Evolutionary conservation across 106 monocot species (phyloP), one percentile per base, ranked within the genome.

Genomic region (Alisma plantagoaquatica): DNA sequence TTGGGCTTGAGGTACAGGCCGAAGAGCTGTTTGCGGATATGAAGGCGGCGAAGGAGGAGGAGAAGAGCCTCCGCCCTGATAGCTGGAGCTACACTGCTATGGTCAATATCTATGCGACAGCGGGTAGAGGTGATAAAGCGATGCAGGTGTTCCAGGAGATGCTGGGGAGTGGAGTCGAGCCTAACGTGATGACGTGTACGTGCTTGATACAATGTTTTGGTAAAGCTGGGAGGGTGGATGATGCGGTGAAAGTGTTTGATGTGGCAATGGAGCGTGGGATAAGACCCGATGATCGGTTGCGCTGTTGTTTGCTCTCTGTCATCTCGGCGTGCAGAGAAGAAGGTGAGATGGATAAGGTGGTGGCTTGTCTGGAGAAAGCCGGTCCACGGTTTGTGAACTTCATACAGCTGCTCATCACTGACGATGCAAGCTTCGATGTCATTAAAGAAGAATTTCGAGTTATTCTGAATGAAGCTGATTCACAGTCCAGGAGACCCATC

Each of bases 181-280:
- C 74, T 1, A 86, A 90, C 26, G 76, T 98, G 26, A 98, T 90
- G 83, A 57, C 81, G 27, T 82, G 68, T 66, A 98, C 89, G 7
- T 86, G 85, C 51, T 67, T 90, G 75, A 79, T 98, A 19, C 85
- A 79, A 27, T 85, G 90, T 58, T 54, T 98, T 12, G 98, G 90
- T 9, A 90, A 80, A 64, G 81, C 76, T 0, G 21, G 42, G 27
- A 79, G 79, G 52, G 70, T 91, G 7, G 66, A 68, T 25, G 86
- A 99, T 23, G 85, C 79, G 0, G 84, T 72, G 45, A 67, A 27
- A 42, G 86, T 81, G 29, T 86, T 98, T 26, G 57, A 71, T 14
- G 53, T 56, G 12, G 53, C 74, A 12, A 57, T 80, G 49, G 42
- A 58, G 54, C 70, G 57, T 58, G 80, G 84, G 0, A 59, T 88